Percentiles rank a stretch among this genome's conserved stretches.
These are phyloP conservation scores for Acacia pycnantha DNA, from an alignment of 331 rosid genomes.

Conservation along the genomic window DNA sequence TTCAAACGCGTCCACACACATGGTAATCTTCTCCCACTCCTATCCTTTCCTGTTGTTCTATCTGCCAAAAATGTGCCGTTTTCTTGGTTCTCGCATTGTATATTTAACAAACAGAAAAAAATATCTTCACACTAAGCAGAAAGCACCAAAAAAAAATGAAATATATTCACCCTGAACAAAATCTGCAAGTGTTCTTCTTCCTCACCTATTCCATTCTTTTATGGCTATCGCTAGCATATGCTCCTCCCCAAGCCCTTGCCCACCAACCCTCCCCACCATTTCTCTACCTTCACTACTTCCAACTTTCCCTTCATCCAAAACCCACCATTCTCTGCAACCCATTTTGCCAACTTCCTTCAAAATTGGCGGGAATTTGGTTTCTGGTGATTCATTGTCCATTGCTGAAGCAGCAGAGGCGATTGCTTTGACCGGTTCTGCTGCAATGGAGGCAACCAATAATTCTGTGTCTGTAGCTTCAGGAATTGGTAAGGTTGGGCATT, in stretches of 20 bases:
- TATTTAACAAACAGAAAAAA: neutral
- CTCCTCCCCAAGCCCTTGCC: conserved; percentile 52
- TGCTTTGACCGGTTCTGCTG: conserved; percentile 35
- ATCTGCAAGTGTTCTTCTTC: neutral
- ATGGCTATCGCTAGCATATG: conserved; percentile 62
- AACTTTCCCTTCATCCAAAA: conserved; percentile 37
- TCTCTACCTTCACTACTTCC: conserved; percentile 53
- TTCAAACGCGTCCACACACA: conserved; percentile 41
- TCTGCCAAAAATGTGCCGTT: neutral
- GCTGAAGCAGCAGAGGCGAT: conserved; percentile 51
- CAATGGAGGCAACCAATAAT: conserved; percentile 45
- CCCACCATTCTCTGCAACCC: conserved; percentile 44
- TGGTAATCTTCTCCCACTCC: conserved; percentile 2
- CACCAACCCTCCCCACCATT: conserved; percentile 50
- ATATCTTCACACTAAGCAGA: conserved; percentile 10
- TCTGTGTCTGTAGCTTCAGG: conserved; percentile 35
- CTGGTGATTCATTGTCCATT: conserved; percentile 42
- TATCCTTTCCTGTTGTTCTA: conserved; percentile 34
- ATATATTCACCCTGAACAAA: conserved; percentile 16
- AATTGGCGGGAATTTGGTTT: conserved; percentile 37
- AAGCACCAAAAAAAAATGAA: neutral
- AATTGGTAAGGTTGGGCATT: conserved; percentile 32
- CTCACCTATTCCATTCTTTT: conserved; percentile 18
- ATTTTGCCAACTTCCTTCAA: conserved; percentile 37
- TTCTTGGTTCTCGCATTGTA: neutral